Conservation (phyloP, 768 basidiomycete genomes). For the Kwoniella shandongensis region DNA sequence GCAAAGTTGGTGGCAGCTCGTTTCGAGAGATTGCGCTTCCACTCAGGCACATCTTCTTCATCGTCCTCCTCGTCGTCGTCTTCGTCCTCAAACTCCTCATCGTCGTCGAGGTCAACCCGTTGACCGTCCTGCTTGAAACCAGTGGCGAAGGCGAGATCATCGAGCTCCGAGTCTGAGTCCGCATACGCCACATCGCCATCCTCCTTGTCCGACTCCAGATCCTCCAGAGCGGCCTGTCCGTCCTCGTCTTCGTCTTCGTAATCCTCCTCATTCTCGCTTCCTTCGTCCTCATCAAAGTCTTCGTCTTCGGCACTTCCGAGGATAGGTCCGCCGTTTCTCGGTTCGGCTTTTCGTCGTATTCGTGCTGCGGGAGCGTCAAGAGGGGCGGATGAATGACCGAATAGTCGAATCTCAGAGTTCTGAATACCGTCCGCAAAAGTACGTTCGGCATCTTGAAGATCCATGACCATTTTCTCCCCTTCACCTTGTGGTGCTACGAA, state of each 20-base stretch:
- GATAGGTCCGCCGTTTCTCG: constrained; percentile 46
- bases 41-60: constrained; percentile 62
- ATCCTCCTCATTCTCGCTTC: constrained; percentile 36
- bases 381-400: constrained; percentile 74
- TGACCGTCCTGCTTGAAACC: constrained; percentile 60
- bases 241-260: constrained; percentile 50
- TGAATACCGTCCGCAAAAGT: constrained; percentile 84
- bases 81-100: constrained; percentile 54
- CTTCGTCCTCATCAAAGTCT: constrained; percentile 54
- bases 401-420: constrained; percentile 75
- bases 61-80: constrained; percentile 56
- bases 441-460: constrained; percentile 77
- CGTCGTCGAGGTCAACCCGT: constrained; percentile 56
- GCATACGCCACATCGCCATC: constrained; percentile 49
- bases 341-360: constrained; percentile 36
- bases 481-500: constrained; percentile 74
- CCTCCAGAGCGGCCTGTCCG: constrained; percentile 37
- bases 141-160: constrained; percentile 53
- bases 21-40: constrained; percentile 69
- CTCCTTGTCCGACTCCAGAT: constrained; percentile 46
- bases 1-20: constrained; percentile 59
- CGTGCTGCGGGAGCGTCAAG: constrained; percentile 55
- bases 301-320: constrained; percentile 52
- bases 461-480: constrained; percentile 97
- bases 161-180: constrained; percentile 47